phyloP scores from a whole-genome alignment of 1,284 basidiomycete species.

The Ustilago shanxiensis region DNA sequence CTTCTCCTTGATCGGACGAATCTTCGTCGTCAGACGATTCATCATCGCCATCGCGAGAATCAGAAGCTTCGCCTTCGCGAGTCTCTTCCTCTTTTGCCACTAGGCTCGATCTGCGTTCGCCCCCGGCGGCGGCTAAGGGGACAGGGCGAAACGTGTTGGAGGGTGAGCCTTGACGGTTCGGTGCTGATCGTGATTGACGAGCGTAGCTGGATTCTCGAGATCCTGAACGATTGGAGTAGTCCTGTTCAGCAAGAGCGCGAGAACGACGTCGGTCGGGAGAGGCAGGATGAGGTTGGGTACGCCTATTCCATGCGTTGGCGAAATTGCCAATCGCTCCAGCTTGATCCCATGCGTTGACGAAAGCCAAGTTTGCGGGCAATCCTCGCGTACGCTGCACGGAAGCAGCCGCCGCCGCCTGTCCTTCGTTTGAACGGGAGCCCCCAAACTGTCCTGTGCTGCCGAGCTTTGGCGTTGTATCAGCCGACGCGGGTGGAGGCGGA shows the following conservation, averaged over 20 bases:
- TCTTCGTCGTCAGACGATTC: constrained; percentile 56
- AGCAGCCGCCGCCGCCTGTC: not conserved
- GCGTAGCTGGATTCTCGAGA: constrained; percentile 5
- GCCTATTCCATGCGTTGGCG: constrained; percentile 29
- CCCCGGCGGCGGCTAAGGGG: not conserved
- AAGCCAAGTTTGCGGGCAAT: constrained; percentile 46
- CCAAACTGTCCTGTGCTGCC: constrained; percentile 15
- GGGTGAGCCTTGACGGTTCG: constrained; percentile 6
- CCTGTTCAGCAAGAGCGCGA: not conserved
- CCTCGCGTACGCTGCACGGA: constrained; percentile 28
- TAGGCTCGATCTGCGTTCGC: constrained; percentile 19
- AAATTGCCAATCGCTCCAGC: constrained; percentile 51
- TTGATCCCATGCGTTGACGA: constrained; percentile 61
- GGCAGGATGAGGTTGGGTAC: constrained; percentile 14
- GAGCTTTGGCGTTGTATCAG: constrained; percentile 15
- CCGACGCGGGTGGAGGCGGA: constrained; percentile 9
- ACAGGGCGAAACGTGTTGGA: constrained; percentile 3
- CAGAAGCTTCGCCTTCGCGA: constrained; percentile 40
- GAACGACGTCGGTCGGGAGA: constrained; percentile 25
- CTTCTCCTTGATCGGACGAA: constrained; percentile 26
- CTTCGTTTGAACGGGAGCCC: not conserved
- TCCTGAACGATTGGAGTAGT: not conserved
- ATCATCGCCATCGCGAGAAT: constrained; percentile 62
- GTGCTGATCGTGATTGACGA: not conserved
- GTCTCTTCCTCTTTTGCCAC: constrained; percentile 14